Conservation (phyloP, 2,329 filamentous ascomycete species). For the Paramyrothecium sp. region DNA sequence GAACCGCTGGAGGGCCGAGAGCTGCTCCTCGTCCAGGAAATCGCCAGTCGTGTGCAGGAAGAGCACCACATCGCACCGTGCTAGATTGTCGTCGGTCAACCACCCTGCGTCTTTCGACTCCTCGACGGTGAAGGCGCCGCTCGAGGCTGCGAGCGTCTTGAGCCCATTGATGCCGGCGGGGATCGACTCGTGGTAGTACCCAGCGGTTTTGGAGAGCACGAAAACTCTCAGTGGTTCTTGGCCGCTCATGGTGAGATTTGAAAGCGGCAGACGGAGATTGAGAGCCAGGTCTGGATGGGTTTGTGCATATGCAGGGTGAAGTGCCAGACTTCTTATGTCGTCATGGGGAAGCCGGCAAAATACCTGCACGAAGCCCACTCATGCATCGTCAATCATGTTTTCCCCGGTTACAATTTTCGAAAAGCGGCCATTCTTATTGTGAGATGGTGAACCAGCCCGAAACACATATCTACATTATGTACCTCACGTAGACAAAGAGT, state of each 20-base stretch:
- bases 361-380: too few species aligned
- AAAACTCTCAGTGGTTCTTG: conserved; percentile 27
- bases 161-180: conserved; percentile 25
- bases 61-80: conserved; percentile 31
- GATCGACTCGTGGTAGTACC: conserved; percentile 38
- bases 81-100: conserved; percentile 26
- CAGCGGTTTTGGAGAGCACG: conserved; percentile 36
- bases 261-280: too few species aligned
- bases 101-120: conserved; percentile 33
- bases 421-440: too few species aligned
- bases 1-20: conserved; percentile 29
- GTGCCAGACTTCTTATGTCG: too few species aligned
- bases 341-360: too few species aligned
- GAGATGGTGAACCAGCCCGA: too few species aligned
- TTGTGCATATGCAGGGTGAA: too few species aligned
- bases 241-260: neutral
- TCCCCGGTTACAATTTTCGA: too few species aligned
- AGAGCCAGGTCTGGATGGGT: too few species aligned
- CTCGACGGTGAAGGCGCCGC: conserved; percentile 26
- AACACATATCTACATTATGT: too few species aligned
- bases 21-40: conserved; percentile 28
- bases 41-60: conserved; percentile 38
- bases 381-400: too few species aligned
- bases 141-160: conserved; percentile 13
- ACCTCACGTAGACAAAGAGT: too few species aligned